Base-by-base conservation (phyloP, 1,284 basidiomycete genomes). In the Trametes versicolor region DNA sequence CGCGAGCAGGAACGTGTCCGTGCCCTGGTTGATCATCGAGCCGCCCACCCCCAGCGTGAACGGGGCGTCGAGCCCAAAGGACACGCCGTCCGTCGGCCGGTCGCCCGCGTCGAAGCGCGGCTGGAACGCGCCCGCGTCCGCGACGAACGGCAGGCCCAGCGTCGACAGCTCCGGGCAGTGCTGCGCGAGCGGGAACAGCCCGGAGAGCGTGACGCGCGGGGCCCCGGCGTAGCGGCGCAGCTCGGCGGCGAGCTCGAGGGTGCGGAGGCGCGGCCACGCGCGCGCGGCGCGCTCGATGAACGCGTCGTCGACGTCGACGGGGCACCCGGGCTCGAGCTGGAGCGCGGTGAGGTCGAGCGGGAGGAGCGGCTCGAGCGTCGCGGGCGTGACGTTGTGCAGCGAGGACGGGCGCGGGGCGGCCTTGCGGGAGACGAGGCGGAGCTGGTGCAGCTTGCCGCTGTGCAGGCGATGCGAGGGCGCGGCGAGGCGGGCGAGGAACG, bases 221-320 rank as follows among this genome's bases (percentile, higher is more conserved):
- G 5, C 3, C 15, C 15, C 48, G 7, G 19, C 21, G 45, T 65
- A 61, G 25, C 64, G 61, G 56, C 62, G 63, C 67, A 64, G 65
- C 37, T 64, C 58, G 7, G 63, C 60, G 32, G 58, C 62, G 60
- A 71, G 67, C 50, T 69, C 68, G 53, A 71, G 58, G 1, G 49
- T 29, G 27, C 37, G 50, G 27, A 68, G 54, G n/a, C 45, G 39
- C 23, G 64, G 67, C 67, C 67, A 65, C 13, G 67, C 63, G 23
- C 43, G 51, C 1, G 64, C 61, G 34, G 63, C 65, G 25, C 64
- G 64, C 52, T 52, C 61, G 48, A 68, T 15, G 58, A 63, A 65
- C 19, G 51, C 51, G 58, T 68, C 62, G 52, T 65, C 55, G 52
- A 68, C 52, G 39, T 65, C 58, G 25, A 68, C 59, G 8, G 60